These are phyloP conservation scores for Fonsecaea erecta DNA, from an alignment of 2,329 filamentous ascomycete genomes.

Conservation along the genomic window DNA sequence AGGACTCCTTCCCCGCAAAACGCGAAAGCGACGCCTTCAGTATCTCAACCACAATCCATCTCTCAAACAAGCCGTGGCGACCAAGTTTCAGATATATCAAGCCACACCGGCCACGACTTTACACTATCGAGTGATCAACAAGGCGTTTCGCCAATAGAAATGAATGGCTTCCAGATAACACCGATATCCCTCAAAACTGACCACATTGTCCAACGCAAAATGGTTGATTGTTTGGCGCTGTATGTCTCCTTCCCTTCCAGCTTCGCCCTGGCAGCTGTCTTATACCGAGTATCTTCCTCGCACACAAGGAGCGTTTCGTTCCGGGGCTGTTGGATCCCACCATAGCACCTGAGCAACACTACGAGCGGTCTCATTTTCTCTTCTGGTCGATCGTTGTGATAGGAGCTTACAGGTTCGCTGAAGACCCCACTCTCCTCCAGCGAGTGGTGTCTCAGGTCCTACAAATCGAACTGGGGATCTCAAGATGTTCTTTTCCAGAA, in stretches of 20 bases:
- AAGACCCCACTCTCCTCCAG: slow-evolving; percentile 21
- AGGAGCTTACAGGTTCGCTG: slow-evolving; percentile 11
- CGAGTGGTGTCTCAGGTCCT: slow-evolving; percentile 17
- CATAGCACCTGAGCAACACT: slow-evolving; percentile 14
- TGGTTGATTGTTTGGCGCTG: slow-evolving; percentile 43
- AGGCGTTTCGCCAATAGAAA: not conserved
- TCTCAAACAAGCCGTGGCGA: not conserved
- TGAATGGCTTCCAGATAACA: slow-evolving; percentile 7
- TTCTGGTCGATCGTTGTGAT: slow-evolving; percentile 23
- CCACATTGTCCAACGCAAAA: slow-evolving; percentile 15
- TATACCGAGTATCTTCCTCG: slow-evolving; percentile 10
- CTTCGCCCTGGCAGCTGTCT: not conserved
- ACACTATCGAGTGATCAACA: not conserved
- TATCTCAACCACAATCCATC: not conserved
- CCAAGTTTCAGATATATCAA: slow-evolving; percentile 4
- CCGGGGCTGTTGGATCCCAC: slow-evolving; percentile 36
- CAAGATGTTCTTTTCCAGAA: slow-evolving; percentile 19
- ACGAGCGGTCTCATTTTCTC: slow-evolving; percentile 20
- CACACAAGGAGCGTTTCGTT: slow-evolving; percentile 17
- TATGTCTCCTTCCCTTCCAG: slow-evolving; percentile 10
- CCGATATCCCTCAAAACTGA: slow-evolving; percentile 1
- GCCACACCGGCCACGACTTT: not conserved
- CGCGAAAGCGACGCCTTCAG: not conserved
- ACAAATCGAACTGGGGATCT: slow-evolving; percentile 8
- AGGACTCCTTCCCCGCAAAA: not conserved